phyloP scores from a whole-genome alignment of 2,329 filamentous ascomycete species.

The Corynespora cassiicola region DNA sequence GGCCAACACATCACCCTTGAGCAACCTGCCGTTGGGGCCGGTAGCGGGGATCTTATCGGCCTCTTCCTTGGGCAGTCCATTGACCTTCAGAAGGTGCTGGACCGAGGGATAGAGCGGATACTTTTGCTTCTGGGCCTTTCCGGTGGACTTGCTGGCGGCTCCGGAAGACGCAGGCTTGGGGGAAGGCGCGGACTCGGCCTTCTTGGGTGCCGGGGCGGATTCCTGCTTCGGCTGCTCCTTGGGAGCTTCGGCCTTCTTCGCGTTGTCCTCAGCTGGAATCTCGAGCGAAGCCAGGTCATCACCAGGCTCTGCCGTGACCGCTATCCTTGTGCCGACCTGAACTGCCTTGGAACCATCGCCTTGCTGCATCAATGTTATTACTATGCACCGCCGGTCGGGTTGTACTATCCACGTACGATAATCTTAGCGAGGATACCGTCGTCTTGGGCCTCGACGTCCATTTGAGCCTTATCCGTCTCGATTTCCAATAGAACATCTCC shows the following conservation, averaged over 20 bases:
- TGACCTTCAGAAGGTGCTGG: constrained; percentile 77
- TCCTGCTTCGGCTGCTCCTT: constrained; percentile 37
- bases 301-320: constrained; percentile 79
- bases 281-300: constrained; percentile 79
- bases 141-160: constrained; percentile 39
- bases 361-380: constrained; percentile 48
- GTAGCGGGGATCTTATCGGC: constrained; percentile 83
- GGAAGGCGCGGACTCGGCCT: constrained; percentile 40
- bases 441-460: constrained; percentile 94
- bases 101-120: constrained; percentile 86
- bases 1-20: constrained; percentile 95
- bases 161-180: constrained; percentile 28
- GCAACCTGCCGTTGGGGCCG: constrained; percentile 83
- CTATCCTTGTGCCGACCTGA: constrained; percentile 81
- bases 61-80: constrained; percentile 77
- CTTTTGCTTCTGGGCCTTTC: constrained; percentile 67
- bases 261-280: constrained; percentile 72
- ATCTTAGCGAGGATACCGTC: constrained; percentile 89
- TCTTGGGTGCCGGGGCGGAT: constrained; percentile 33
- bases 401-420: constrained; percentile 50
- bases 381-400: neutral
- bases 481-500: constrained; percentile 91
- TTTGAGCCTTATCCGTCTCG: constrained; percentile 92
- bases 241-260: constrained; percentile 47
- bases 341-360: constrained; percentile 77